phyloP scores from a whole-genome alignment of 768 basidiomycete genomes.

The Rubroboletus satanas region DNA sequence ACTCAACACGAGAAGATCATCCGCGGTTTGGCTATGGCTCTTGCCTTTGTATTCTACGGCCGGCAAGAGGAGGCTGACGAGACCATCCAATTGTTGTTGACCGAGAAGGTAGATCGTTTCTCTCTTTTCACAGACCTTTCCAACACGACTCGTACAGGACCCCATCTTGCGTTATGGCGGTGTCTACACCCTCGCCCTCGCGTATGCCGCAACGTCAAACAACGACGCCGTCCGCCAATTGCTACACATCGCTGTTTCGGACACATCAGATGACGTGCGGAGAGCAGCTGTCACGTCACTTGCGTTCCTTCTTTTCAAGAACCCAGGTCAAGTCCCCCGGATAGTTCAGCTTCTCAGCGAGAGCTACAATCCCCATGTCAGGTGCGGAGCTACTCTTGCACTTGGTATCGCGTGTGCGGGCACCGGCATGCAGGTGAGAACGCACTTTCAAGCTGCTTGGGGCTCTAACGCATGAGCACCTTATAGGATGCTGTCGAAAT shows the following conservation, averaged over 20 bases:
- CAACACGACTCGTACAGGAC: slow-evolving; percentile 52
- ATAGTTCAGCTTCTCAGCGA: slow-evolving; percentile 96
- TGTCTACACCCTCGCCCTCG: slow-evolving; percentile 93
- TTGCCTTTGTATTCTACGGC: slow-evolving; percentile 90
- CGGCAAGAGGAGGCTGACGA: slow-evolving; percentile 88
- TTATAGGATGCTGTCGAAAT: slow-evolving; percentile 90
- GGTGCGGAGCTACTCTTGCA: slow-evolving; percentile 94
- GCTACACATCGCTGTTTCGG: slow-evolving; percentile 95
- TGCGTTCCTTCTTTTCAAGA: slow-evolving; percentile 96
- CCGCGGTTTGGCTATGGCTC: slow-evolving; percentile 87
- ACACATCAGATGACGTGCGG: slow-evolving; percentile 96
- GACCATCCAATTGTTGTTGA: slow-evolving; percentile 71
- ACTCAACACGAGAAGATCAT: slow-evolving; percentile 99
- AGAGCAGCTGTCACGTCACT: slow-evolving; percentile 94
- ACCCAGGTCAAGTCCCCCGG: slow-evolving; percentile 91
- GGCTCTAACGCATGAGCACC: neutral
- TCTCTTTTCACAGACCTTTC: neutral
- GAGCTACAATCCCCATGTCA: slow-evolving; percentile 98
- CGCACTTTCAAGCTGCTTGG: neutral
- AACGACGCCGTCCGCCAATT: slow-evolving; percentile 90
- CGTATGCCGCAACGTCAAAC: slow-evolving; percentile 94
- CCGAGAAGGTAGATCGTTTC: slow-evolving; percentile 68
- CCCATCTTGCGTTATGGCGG: slow-evolving; percentile 96
- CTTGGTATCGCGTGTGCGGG: slow-evolving; percentile 97
- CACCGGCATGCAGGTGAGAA: slow-evolving; percentile 81